These are phyloP conservation scores for Cenchrus fungigraminus DNA, from an alignment of 176 grass and related monocot species.

Conservation along the genomic window DNA sequence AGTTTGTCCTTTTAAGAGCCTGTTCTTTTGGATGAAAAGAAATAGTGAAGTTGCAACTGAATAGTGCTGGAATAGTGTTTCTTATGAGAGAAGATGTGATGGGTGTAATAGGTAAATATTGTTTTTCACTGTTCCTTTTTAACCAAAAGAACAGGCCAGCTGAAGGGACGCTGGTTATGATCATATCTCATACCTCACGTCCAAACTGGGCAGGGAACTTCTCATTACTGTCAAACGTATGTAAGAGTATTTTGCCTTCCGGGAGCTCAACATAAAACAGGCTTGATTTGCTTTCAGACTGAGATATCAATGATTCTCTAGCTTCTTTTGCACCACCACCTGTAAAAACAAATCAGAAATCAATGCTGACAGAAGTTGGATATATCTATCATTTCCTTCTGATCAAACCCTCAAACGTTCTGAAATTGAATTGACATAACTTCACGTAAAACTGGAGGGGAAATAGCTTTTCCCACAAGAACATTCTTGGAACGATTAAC, in stretches of 20 bases:
- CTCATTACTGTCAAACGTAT: constrained; percentile 59
- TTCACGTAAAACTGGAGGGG: neutral
- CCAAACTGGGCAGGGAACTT: constrained; percentile 96
- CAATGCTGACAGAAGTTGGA: neutral
- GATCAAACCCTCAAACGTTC: neutral
- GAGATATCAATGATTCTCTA: constrained; percentile 72
- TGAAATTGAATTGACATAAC: constrained; percentile 5
- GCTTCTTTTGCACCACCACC: constrained; percentile 48
- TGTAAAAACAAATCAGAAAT: constrained; percentile 36
- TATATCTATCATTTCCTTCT: neutral
- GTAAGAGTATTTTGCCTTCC: constrained; percentile 64
- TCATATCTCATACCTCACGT: constrained; percentile 62
- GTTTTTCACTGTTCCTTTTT: too few relatives aligned
- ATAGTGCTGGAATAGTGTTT: too few relatives aligned
- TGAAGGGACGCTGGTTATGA: constrained; percentile 2
- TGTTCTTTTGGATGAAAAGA: too few relatives aligned
- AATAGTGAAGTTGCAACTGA: too few relatives aligned
- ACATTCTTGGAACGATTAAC: neutral
- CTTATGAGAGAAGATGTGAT: too few relatives aligned
- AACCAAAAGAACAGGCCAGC: neutral
- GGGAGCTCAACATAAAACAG: constrained; percentile 93
- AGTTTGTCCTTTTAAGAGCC: neutral
- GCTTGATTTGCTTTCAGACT: constrained; percentile 66
- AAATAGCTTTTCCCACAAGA: neutral
- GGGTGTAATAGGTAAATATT: too few relatives aligned